Evolutionary conservation across 495 filamentous ascomycete species (phyloP), one percentile per base, ranked within the genome.

Genomic region (Neurospora terricola): DNA sequence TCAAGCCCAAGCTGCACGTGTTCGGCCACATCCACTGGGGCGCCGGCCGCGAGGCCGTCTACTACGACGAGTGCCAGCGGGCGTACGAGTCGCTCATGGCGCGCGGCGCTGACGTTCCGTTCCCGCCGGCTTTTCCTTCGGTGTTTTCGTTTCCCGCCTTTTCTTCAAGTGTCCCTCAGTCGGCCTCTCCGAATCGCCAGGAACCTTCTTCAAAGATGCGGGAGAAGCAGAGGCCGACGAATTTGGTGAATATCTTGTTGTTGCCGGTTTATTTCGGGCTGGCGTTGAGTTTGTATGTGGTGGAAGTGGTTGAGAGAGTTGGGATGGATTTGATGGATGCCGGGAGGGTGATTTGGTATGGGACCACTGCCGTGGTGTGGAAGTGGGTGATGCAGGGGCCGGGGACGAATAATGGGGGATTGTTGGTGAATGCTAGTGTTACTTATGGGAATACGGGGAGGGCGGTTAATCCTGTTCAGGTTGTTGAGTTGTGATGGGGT

Each of bases 11-110:
- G 38, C 82, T 98, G 12, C 95, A 98, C 80, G 87, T 97, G 72
- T 97, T 96, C 81, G 95, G 94, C 6, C 96, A 98, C 79, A 86
- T 96, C 36, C 96, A 98, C 81, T 89, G 83, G 73, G 88, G 87
- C n/a, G 80, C 86, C 72, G 90, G 90, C 8, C 79, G 82, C 30
- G 90, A 94, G 76, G 83, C 88, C 4, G 83, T 92, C 1, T 94
- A 89, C 82, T 97, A 90, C 89, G 93, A 96, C 79, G 86, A 92
- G 68, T 90, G 87, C 69, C 92, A 97, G 78, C 81, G 76, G 34
- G 86, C 87, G 0, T 94, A 92, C 86, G 93, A 94, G 80, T 81
- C 86, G 40, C 82, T 93, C 12, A 86, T 88, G 83, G 80, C 80
- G 6, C 78, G 38, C 27, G 38, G 69, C 3, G n/a, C 36, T 12